These are phyloP conservation scores for Chloris gayana DNA, from an alignment of 176 grass and related monocot genomes.

Conservation along the genomic window DNA sequence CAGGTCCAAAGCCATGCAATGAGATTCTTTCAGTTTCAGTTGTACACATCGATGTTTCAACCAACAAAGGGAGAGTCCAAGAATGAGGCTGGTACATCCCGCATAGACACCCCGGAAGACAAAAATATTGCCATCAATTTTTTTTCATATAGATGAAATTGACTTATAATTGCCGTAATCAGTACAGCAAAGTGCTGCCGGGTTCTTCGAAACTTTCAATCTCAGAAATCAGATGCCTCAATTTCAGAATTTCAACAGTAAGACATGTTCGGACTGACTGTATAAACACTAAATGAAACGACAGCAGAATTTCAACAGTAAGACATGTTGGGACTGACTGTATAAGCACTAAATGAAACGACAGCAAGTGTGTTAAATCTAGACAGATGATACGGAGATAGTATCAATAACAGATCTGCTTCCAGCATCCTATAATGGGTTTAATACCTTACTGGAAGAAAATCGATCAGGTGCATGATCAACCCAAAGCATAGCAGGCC, in stretches of 20 bases:
- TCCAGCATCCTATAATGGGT: background rate
- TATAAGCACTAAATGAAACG: slow-evolving; percentile 7
- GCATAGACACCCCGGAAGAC: no score
- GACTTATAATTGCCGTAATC: no score
- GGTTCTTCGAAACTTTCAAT: no score
- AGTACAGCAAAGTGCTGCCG: no score
- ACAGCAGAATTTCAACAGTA: background rate
- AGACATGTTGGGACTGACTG: background rate
- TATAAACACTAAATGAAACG: slow-evolving; percentile 7
- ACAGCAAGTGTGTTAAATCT: background rate
- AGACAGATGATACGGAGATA: background rate
- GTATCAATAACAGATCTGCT: background rate
- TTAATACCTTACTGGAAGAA: background rate
- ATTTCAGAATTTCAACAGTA: slow-evolving; percentile 2
- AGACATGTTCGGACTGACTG: background rate
- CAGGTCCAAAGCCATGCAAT: no score
- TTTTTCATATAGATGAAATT: no score
- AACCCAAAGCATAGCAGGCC: background rate
- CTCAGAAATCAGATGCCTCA: slow-evolving; percentile 13
- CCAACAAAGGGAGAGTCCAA: background rate
- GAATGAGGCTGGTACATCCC: background rate
- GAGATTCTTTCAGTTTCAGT: no score
- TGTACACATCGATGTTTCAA: no score
- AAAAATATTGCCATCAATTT: background rate
- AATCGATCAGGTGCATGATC: slow-evolving; percentile 9